Evolutionary conservation across 192 early-diverging fungal genomes (phyloP), one percentile per base, ranked within the genome.

Genomic region (Podila minutissima): DNA sequence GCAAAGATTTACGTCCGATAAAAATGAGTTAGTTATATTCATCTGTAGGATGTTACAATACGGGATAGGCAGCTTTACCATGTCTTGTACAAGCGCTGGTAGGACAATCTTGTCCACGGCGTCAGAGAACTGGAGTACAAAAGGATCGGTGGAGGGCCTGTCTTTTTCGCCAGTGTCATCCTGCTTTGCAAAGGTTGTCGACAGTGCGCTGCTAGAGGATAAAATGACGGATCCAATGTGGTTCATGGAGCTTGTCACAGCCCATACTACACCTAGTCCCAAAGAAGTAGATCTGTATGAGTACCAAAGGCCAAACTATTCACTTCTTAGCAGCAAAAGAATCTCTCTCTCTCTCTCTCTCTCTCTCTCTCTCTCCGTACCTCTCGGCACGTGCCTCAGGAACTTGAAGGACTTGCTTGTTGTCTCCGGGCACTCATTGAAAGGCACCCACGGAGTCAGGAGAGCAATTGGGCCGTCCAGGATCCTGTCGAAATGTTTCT

Each of bases 351-450:
- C 29, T 29, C 29, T 29, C 29, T 29, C 29, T 29, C 29, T 29
- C 29, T 29, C 29, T 29, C 29, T 29, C 29, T 29, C 29, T 29
- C 29, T 29, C 29, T 29, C 29, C 29, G 29, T 29, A 29, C 59
- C 62, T 48, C 67, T 49, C 20, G 77, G 77, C 19, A 81, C 62
- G 35, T 81, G 77, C 26, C 73, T 81, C 24, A 81, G 38, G n/a
- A 81, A 81, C 49, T 81, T 81, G 62, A 81, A 81, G 3, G 77
- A 69, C 31, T 55, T 59, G 60, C 77, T 81, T 2, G 77, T 81
- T 0, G 71, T 73, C 22, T 73, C 71, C 3, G 77, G 77, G 19
- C 77, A 81, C 48, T 81, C 77, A n/a, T 73, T 73, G 35, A 81
- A 81, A 5, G 77, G 77, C 10, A 81, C 71, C 77, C 77, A 81